These are phyloP conservation scores for Arthrocladium fulminans DNA, from an alignment of 2,329 filamentous ascomycete genomes.

Conservation along the genomic window DNA sequence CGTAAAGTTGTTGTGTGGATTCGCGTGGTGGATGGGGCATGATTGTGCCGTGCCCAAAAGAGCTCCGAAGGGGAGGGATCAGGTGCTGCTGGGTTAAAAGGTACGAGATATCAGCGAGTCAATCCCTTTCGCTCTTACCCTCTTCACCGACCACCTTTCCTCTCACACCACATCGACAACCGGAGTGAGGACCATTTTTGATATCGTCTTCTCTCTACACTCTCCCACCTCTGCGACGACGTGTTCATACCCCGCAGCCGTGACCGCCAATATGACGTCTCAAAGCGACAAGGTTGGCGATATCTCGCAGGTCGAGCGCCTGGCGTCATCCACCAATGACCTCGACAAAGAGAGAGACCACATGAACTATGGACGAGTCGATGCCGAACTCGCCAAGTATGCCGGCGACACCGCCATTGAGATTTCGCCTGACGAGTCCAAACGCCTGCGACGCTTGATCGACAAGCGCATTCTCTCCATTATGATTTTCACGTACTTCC, in stretches of 20 bases:
- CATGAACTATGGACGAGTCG: conserved; percentile 52
- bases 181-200: too few relatives aligned
- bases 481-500: conserved; percentile 66
- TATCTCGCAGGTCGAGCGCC: conserved; percentile 41
- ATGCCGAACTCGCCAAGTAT: conserved; percentile 64
- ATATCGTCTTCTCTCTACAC: neutral
- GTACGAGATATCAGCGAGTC: neutral
- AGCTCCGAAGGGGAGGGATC: neutral
- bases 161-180: too few relatives aligned
- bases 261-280: neutral
- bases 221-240: neutral
- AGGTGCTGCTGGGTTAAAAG: neutral
- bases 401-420: conserved; percentile 47
- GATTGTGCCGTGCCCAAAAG: neutral
- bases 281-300: conserved; percentile 16
- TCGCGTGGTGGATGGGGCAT: too few relatives aligned
- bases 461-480: conserved; percentile 58
- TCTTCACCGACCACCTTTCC: neutral
- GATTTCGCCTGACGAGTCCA: conserved; percentile 53
- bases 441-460: conserved; percentile 54
- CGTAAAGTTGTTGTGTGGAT: too few relatives aligned
- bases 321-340: conserved; percentile 37
- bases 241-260: neutral
- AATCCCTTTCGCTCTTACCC: neutral
- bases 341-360: conserved; percentile 40